Conservation (phyloP, 129 eudicot species). For the Oenanthe sinensis region DNA sequence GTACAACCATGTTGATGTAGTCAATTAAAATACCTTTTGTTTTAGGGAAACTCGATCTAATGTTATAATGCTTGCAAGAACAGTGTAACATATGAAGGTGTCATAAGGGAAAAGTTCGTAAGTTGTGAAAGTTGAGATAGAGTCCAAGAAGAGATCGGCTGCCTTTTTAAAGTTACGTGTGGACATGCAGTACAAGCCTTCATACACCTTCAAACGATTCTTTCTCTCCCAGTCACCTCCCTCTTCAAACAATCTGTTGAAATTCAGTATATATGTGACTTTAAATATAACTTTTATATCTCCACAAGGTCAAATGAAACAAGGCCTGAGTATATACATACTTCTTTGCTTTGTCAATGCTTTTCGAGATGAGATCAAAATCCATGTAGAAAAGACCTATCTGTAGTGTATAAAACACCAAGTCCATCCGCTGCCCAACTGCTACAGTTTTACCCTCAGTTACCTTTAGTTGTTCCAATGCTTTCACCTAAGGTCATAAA, state of each 20-base stretch:
- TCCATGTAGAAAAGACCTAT: slow-evolving; percentile 94
- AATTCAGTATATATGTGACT: neutral
- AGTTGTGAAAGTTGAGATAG: slow-evolving; percentile 92
- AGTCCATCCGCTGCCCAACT: slow-evolving; percentile 93
- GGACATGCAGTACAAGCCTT: slow-evolving; percentile 91
- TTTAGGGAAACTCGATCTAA: slow-evolving; percentile 88
- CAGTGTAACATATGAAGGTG: slow-evolving; percentile 90
- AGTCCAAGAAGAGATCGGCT: slow-evolving; percentile 82
- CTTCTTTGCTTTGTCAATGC: slow-evolving; percentile 97
- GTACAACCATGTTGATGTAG: neutral
- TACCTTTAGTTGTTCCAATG: slow-evolving; percentile 85
- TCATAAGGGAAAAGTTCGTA: slow-evolving; percentile 91
- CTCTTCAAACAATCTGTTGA: slow-evolving; percentile 77
- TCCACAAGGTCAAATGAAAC: neutral
- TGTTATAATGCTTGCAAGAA: slow-evolving; percentile 81
- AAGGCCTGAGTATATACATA: slow-evolving; percentile 21
- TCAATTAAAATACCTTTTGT: slow-evolving; percentile 54
- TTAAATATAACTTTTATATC: neutral
- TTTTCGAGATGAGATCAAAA: slow-evolving; percentile 80
- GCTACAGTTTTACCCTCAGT: slow-evolving; percentile 95
- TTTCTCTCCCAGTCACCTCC: slow-evolving; percentile 99
- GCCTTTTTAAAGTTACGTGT: slow-evolving; percentile 92
- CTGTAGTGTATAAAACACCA: slow-evolving; percentile 81
- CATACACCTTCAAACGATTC: slow-evolving; percentile 92
- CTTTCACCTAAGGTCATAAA: slow-evolving; percentile 51